Conservation (phyloP, 2,329 filamentous ascomycete genomes). For the Coniella lustricola region DNA sequence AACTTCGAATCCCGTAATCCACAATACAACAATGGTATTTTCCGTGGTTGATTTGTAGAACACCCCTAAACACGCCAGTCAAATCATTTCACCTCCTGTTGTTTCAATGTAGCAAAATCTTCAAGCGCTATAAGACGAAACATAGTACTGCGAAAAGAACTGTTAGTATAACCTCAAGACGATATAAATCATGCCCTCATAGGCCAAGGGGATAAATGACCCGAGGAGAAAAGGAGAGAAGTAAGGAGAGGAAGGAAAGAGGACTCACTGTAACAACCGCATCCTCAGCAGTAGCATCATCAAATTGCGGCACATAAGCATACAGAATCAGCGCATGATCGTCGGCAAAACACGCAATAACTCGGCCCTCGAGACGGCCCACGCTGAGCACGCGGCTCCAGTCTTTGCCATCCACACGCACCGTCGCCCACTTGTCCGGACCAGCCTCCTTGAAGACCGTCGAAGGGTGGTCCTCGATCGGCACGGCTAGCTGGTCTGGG, state of each 20-base stretch:
- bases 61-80: neutral
- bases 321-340: slow-evolving; percentile 77
- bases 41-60: no score
- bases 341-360: slow-evolving; percentile 85
- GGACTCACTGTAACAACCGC: slow-evolving; percentile 66
- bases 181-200: no score
- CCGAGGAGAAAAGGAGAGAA: slow-evolving; percentile 14
- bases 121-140: slow-evolving; percentile 31
- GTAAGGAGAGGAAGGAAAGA: slow-evolving; percentile 1
- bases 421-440: slow-evolving; percentile 79
- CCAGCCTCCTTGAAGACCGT: slow-evolving; percentile 70
- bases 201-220: no score
- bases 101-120: neutral
- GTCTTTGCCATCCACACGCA: slow-evolving; percentile 86
- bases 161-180: no score
- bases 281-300: slow-evolving; percentile 58
- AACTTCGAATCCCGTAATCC: no score
- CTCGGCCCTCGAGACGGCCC: slow-evolving; percentile 77
- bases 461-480: slow-evolving; percentile 73
- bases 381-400: slow-evolving; percentile 95
- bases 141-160: slow-evolving; percentile 27
- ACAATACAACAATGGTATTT: no score
- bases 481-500: slow-evolving; percentile 63
- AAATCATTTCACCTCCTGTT: no score
- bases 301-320: slow-evolving; percentile 68